Evolutionary conservation across 1,284 basidiomycete genomes (phyloP).

Genomic region (Heliocybe sulcata): DNA sequence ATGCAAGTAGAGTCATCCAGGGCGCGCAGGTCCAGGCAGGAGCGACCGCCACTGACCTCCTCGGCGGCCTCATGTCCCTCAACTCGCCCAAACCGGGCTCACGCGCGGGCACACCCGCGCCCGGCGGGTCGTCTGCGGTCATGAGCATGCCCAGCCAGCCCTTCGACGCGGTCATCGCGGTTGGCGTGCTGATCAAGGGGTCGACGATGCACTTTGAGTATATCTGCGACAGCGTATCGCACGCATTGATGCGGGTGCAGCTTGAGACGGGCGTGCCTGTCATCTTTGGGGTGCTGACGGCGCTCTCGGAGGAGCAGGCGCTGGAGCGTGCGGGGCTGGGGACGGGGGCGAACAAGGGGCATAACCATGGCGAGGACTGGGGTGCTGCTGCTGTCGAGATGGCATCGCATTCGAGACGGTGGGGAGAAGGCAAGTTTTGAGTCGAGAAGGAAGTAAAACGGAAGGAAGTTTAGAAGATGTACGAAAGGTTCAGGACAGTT

Average conservation of each 20-base stretch:
- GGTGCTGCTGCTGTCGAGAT: conserved; percentile 93
- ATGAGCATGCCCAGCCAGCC: conserved; percentile 48
- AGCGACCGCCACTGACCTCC: conserved; percentile 69
- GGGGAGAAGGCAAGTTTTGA: conserved; percentile 58
- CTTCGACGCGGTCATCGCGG: conserved; percentile 93
- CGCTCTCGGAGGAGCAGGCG: conserved; percentile 91
- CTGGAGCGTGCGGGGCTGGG: conserved; percentile 86
- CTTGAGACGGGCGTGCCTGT: conserved; percentile 93
- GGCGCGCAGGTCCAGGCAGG: conserved; percentile 77
- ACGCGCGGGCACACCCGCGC: conserved; percentile 41
- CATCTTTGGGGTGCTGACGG: conserved; percentile 95
- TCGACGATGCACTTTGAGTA: conserved; percentile 98
- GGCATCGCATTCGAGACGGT: conserved; percentile 64
- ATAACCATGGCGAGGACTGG: conserved; percentile 98
- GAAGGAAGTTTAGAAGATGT: neutral
- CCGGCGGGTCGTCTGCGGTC: conserved; percentile 17
- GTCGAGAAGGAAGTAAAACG: neutral
- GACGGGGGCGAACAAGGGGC: conserved; percentile 57
- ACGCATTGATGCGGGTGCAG: conserved; percentile 91
- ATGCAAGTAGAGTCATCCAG: conserved; percentile 59
- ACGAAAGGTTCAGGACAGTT: neutral
- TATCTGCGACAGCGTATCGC: conserved; percentile 89
- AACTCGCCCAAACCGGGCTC: conserved; percentile 27
- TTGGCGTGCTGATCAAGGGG: conserved; percentile 97
- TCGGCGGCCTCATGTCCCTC: conserved; percentile 54